These are phyloP conservation scores for Hansenula sp. DNA, from an alignment of 1,139 yeast genomes.

Conservation along the genomic window DNA sequence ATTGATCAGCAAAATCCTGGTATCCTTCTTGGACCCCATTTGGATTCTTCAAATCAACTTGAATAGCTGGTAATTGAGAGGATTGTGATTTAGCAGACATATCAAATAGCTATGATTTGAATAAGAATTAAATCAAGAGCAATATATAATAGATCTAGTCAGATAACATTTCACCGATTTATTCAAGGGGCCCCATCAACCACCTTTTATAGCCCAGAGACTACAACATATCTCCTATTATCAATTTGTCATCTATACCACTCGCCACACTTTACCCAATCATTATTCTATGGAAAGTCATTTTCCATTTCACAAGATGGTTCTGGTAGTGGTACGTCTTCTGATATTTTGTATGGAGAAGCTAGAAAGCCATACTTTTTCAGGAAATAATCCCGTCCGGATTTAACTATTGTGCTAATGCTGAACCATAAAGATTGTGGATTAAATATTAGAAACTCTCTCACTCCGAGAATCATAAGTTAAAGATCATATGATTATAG, in stretches of 20 bases:
- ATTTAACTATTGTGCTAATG: too few species aligned
- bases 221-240: background rate
- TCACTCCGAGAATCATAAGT: too few species aligned
- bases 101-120: background rate
- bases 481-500: too few species aligned
- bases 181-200: background rate
- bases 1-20: slow-evolving; percentile 11
- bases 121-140: background rate
- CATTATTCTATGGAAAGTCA: background rate
- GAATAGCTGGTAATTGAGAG: background rate
- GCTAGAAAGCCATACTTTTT: background rate
- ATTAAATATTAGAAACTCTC: too few species aligned
- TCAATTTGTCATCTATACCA: background rate
- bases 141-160: too few species aligned
- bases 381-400: too few species aligned
- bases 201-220: background rate
- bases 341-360: too few species aligned
- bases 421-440: too few species aligned
- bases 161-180: too few species aligned
- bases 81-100: background rate
- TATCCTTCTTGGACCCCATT: slow-evolving; percentile 1
- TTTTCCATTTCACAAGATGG: background rate
- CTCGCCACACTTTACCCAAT: too few species aligned
- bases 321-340: too few species aligned
- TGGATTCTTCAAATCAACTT: background rate